These are phyloP conservation scores for Trametes sanguinea DNA, from an alignment of 768 basidiomycete species.

Conservation along the genomic window DNA sequence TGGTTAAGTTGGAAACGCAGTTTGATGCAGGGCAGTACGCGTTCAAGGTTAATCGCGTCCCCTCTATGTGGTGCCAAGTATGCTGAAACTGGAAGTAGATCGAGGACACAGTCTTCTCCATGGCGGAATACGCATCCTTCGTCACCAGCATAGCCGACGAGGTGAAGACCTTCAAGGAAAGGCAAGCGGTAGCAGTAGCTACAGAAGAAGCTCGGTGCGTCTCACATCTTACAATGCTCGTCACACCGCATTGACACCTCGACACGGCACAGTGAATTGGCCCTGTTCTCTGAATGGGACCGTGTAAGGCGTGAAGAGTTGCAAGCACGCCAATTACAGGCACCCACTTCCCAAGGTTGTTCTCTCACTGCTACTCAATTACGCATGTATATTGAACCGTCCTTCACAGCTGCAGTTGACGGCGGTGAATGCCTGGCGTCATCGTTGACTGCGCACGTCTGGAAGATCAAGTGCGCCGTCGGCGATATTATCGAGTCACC, in stretches of 20 bases:
- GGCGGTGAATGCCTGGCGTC: conserved; percentile 20
- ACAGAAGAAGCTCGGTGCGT: conserved; percentile 44
- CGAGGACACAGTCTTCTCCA: conserved; percentile 53
- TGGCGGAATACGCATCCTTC: conserved; percentile 50
- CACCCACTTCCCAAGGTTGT: not conserved
- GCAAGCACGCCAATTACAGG: not conserved
- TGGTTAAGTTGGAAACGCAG: conserved; percentile 45
- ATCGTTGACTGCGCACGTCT: conserved; percentile 48
- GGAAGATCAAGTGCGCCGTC: conserved; percentile 49
- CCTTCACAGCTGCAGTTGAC: not conserved
- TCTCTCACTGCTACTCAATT: not conserved
- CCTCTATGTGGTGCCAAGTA: not conserved
- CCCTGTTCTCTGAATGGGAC: conserved; percentile 19
- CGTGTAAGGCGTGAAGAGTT: conserved; percentile 6
- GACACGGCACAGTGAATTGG: conserved; percentile 10
- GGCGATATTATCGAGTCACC: conserved; percentile 45
- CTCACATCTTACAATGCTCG: not conserved
- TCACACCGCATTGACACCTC: not conserved
- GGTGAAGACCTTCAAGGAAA: conserved; percentile 42
- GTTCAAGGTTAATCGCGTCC: conserved; percentile 43
- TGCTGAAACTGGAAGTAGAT: conserved; percentile 38
- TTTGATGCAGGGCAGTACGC: conserved; percentile 56
- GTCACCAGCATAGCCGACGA: conserved; percentile 44
- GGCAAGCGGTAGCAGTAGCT: conserved; percentile 39
- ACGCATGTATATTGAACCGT: not conserved